Percentiles rank a stretch among this genome's conserved stretches.
Conservation (phyloP, 2,329 filamentous ascomycete species). For the Aspergillus nomiae region DNA sequence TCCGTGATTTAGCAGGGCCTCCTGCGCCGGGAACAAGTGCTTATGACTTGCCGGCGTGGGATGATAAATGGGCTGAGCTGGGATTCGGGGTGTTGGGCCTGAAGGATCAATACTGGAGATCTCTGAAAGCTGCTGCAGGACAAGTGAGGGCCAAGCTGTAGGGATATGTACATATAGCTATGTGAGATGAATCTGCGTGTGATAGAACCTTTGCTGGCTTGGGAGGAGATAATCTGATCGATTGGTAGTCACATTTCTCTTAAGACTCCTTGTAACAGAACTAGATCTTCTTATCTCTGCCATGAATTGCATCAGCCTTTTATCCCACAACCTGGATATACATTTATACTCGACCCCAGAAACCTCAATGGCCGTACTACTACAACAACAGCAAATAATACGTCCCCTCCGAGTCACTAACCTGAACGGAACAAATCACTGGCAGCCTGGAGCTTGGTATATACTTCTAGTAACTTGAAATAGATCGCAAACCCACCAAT, state of each 20-base stretch:
- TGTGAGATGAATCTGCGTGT: background rate
- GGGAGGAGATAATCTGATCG: background rate
- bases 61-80: constrained; percentile 35
- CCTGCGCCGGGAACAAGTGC: constrained; percentile 39
- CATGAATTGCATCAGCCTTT: too few relatives aligned
- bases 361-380: too few relatives aligned
- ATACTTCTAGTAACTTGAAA: too few relatives aligned
- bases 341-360: too few relatives aligned
- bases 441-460: too few relatives aligned
- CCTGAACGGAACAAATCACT: too few relatives aligned
- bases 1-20: constrained; percentile 42
- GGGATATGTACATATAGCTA: background rate
- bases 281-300: too few relatives aligned
- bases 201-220: background rate
- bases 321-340: too few relatives aligned
- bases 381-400: too few relatives aligned
- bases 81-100: constrained; percentile 21
- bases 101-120: constrained; percentile 24
- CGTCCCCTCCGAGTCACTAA: too few relatives aligned
- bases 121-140: constrained; percentile 1
- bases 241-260: background rate
- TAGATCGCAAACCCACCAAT: background rate
- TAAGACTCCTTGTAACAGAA: too few relatives aligned
- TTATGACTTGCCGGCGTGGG: constrained; percentile 40
- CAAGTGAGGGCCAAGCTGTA: background rate